phyloP scores from a whole-genome alignment of 306 rosid species.

The Corylus americana region DNA sequence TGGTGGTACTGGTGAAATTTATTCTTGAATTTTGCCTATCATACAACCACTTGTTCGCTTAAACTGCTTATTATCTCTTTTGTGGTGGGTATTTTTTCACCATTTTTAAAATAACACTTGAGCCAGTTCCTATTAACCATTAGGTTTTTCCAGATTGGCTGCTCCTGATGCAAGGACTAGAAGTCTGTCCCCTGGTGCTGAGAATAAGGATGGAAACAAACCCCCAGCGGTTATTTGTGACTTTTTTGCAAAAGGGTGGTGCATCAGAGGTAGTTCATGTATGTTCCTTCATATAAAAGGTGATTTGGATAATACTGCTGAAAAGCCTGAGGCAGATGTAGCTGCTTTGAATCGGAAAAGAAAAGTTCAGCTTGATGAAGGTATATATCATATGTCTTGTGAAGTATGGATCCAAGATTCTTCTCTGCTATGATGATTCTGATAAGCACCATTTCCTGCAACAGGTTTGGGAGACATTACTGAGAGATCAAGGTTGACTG shows the following conservation, averaged over 20 bases:
- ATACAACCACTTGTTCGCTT: slow-evolving; percentile 26
- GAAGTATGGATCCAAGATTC: slow-evolving; percentile 32
- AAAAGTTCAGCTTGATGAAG: slow-evolving; percentile 65
- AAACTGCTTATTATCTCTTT: slow-evolving; percentile 13
- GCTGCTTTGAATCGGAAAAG: slow-evolving; percentile 42
- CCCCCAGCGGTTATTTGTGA: slow-evolving; percentile 57
- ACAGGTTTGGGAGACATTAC: slow-evolving; percentile 52
- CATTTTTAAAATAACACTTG: slow-evolving; percentile 25
- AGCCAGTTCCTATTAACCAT: slow-evolving; percentile 39
- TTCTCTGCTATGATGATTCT: slow-evolving; percentile 35
- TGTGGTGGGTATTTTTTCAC: slow-evolving; percentile 28
- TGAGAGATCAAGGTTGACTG: slow-evolving; percentile 46
- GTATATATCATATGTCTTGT: slow-evolving; percentile 46
- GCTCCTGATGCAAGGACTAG: slow-evolving; percentile 44
- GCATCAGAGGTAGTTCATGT: slow-evolving; percentile 85
- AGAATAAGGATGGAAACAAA: slow-evolving; percentile 52
- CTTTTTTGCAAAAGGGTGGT: slow-evolving; percentile 92
- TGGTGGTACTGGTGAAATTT: slow-evolving; percentile 29
- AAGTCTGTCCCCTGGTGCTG: slow-evolving; percentile 54
- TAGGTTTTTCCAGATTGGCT: slow-evolving; percentile 50
- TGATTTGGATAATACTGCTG: slow-evolving; percentile 28
- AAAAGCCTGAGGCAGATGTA: slow-evolving; percentile 50
- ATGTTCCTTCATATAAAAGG: slow-evolving; percentile 80
- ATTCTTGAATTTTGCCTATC: slow-evolving; percentile 24
- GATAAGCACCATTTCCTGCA: slow-evolving; percentile 38